Base-by-base conservation (phyloP, 139 green algal species). In the Zygnema cylindricum region DNA sequence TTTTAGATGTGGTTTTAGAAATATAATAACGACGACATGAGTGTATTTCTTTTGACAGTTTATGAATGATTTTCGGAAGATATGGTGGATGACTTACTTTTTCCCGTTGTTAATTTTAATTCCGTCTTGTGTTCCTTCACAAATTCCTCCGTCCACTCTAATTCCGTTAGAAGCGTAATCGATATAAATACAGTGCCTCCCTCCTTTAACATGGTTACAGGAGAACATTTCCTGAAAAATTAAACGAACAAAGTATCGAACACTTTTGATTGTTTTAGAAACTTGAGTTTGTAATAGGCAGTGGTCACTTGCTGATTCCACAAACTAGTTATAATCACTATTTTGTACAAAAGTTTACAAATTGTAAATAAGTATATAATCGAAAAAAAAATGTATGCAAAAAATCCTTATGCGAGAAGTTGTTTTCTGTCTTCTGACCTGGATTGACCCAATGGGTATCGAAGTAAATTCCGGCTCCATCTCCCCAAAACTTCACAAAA, bases 361-460 rank as follows among this genome's bases (percentile, higher is more conserved):
- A n/a, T n/a, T n/a, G n/a, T n/a, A n/a, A n/a, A n/a, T n/a, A n/a
- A n/a, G n/a, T n/a, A n/a, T n/a, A n/a, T n/a, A n/a, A n/a, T n/a
- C n/a, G n/a, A n/a, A n/a, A n/a, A n/a, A n/a, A n/a, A n/a, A n/a
- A n/a, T n/a, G n/a, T n/a, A n/a, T n/a, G n/a, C n/a, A n/a, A n/a
- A n/a, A n/a, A n/a, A n/a, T n/a, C n/a, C n/a, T 73, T 73, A n/a
- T n/a, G 30, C 57, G 57, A 73, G 30, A 73, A 36, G 57, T 73
- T n/a, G 57, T 73, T 73, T 30, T n/a, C n/a, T n/a, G n/a, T 16
- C 49, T 63, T 7, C 49, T 63, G 7, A 63, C 77, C 77, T 49
- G 77, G 77, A 7, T 84, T 84, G 16, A 84, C 77, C 77, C 77
- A 84, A 55, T 84, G 77, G 30, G 77, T 84, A 55, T 35, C 77